Evolutionary conservation across 192 early-diverging fungal species (phyloP), one percentile per base, ranked within the genome.

Genomic region (Spinellus fusiger): DNA sequence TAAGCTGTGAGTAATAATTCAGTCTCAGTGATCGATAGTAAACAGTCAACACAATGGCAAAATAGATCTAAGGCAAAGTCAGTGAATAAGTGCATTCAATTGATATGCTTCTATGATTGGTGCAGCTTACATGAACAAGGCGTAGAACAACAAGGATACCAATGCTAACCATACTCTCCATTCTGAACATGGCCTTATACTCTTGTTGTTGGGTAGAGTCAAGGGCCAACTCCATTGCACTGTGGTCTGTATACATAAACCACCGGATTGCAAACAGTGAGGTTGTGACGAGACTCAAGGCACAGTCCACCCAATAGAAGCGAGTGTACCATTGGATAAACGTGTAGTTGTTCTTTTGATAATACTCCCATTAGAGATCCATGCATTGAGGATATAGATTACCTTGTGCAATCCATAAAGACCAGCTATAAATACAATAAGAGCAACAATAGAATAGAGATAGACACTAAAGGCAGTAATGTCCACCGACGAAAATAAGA

Each of bases 241-340:
- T 64, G 13, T 69, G 72, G 34, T 74, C 72, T 20, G 72, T 74
- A 32, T 60, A 68, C 18, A 60, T 52, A 49, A 61, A 74, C 72
- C 72, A 74, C 16, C 53, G 38, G 15, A 66, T 12, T 0, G 66
- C 59, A 46, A 74, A 69, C 46, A 59, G 50, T 2, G 52, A 54
- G 10, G 72, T 65, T 6, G 59, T 38, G 25, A 59, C 52, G 2
- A 60, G 44, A 51, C 62, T 69, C 0, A 69, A 25, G 12, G 69
- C 33, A 23, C 67, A 62, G 56, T 74, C 72, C 12, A 60, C 29
- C 72, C 72, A 74, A 47, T 69, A 74, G 49, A 66, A 69, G 8
- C 61, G 44, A 0, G 63, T 61, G 22, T 62, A 69, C 62, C 66
- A 59, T 8, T 66, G 66, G 10, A 74, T 33, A 22, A 61, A 59